Percentiles rank a stretch among this genome's conserved stretches.
These are phyloP conservation scores for Rusavskia elegans DNA, from an alignment of 495 filamentous ascomycete genomes.

Conservation along the genomic window DNA sequence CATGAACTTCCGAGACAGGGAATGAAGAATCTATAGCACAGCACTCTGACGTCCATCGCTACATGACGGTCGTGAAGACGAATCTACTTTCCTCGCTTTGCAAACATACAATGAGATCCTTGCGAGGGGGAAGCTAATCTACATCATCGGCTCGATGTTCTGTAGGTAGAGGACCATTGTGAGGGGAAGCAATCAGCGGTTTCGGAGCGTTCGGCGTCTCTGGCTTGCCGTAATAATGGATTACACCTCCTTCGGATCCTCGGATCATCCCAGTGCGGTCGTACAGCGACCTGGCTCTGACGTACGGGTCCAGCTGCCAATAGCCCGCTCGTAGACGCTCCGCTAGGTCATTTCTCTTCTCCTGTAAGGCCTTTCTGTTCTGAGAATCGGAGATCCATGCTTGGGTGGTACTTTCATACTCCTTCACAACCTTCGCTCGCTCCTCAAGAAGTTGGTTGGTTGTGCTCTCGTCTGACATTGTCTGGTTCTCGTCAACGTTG, in stretches of 20 bases:
- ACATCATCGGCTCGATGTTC: constrained; percentile 37
- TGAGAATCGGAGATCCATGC: constrained; percentile 37
- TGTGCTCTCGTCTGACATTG: constrained; percentile 54
- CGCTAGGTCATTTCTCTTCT: constrained; percentile 36
- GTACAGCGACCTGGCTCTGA: constrained; percentile 56
- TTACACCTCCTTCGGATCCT: constrained; percentile 34
- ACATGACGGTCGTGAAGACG: too few species aligned
- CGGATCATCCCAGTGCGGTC: constrained; percentile 57
- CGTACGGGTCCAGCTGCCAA: constrained; percentile 67
- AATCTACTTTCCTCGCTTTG: too few species aligned
- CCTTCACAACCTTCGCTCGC: constrained; percentile 37
- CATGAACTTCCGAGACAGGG: too few species aligned
- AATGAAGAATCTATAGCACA: too few species aligned
- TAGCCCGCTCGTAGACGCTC: constrained; percentile 55
- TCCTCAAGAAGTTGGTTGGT: constrained; percentile 41
- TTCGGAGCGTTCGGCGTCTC: constrained; percentile 15
- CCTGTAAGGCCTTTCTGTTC: constrained; percentile 17
- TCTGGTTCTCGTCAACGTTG: constrained; percentile 48
- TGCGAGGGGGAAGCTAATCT: constrained; percentile 22
- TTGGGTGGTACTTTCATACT: constrained; percentile 49
- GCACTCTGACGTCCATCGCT: too few species aligned
- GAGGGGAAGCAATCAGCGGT: constrained; percentile 7
- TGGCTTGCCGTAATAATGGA: constrained; percentile 48
- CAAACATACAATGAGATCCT: neutral
- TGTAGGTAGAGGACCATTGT: constrained; percentile 12